Base-by-base conservation (phyloP, 306 rosid genomes). In the Fagus crenata region DNA sequence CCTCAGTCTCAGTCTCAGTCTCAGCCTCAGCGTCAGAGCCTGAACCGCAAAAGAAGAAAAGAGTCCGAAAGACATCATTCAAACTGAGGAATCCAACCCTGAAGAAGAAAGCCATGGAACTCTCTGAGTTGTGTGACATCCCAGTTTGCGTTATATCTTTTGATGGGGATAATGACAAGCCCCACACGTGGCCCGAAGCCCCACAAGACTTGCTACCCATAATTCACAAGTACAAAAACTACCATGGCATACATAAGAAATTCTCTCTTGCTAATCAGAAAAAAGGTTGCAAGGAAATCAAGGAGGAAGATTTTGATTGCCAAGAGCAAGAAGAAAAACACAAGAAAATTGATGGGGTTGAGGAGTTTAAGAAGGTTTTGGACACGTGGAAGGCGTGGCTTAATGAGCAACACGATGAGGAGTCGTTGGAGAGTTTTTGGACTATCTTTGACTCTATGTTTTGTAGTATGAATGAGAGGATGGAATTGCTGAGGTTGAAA, bases 101-200 rank as follows among this genome's bases (percentile, higher is more conserved):
- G 68, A 61, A 61, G 68, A 61, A 60, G 68, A 61, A 61, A 33
- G 68, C 68, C n/a, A 31, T 11, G 68, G 68, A 61, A 33, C 68
- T 33, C 18, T 11, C 18, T 36, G 40, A 13, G 13, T 7, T 61
- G 8, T 61, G 68, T 17, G 35, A 61, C 41, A 33, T 61, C 13
- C 68, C 68, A 12, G 68, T 33, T 33, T 61, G 68, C 68, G 39
- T 61, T 17, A 61, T 61, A 4, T 61, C 68, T 33, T 61, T 22
- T 22, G 28, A 61, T 33, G 41, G 41, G n/a, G 40, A n/a, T 4
- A 40, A 33, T 15, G 68, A 40, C 17, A 61, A 32, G 17, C 6
- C 35, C 1, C 7, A 61, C 15, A 61, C 41, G 41, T 61, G 68
- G 41, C 68, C 68, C 0, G 41, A 61, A 12, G 12, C 18, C 68